Base-by-base conservation (phyloP, 73 alveolate species). In the Symbiodinium pilosum region DNA sequence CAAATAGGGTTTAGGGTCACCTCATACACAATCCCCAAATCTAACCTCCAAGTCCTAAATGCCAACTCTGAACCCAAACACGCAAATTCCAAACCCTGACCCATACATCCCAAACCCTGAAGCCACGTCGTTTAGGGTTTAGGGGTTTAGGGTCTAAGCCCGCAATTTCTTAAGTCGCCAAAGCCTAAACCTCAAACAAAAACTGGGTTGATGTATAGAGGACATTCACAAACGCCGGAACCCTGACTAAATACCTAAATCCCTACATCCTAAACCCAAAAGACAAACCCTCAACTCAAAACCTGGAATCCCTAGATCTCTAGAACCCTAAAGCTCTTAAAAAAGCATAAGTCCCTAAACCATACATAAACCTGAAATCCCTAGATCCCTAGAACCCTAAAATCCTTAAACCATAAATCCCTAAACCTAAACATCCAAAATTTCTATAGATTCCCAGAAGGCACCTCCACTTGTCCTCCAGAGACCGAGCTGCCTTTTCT, bases 401-500 rank as follows among this genome's bases (percentile, higher is more conserved):
- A 56, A 3, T 6, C 73, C 73, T 32, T 16, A 26, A 47, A 47
- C 64, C 64, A 8, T 8, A 47, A 47, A 47, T 47, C 64, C 64
- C 64, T 47, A 11, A 16, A 47, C 8, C n/a, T n/a, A 47, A 47
- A 47, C 64, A 8, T 16, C 16, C 8, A 47, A 47, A 8, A 16
- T 16, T 8, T 47, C 64, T 47, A 8, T 47, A 16, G 64, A 16
- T 16, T 47, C 24, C 8, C 8, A 47, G 64, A 47, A 16, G 3
- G 30, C 36, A 41, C 97, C 97, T 91, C 97, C 97, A 91, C 44
- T 83, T 91, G 36, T 91, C 97, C 39, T 91, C 97, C 77, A 91
- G 52, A 38, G 97, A 91, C 32, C 97, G 87, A 42, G 97, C 97
- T 1, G 97, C 97, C 56, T 91, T 91, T 88, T 91, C 97, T 42